phyloP scores from a whole-genome alignment of 805 yeast species.

The Schizosaccharomyces osmophilus region DNA sequence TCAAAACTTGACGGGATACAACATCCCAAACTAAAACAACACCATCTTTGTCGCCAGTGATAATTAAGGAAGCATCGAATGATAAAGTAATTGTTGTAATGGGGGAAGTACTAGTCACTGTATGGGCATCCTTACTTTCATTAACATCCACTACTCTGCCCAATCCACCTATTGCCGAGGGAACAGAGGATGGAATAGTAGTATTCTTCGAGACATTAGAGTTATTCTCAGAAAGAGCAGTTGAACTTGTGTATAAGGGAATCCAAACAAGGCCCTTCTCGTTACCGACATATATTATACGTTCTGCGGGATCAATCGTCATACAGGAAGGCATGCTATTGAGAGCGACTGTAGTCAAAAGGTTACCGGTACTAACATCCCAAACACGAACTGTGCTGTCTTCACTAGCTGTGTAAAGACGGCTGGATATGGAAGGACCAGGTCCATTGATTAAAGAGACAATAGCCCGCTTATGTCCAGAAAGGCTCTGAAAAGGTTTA shows the following conservation, averaged over 20 bases:
- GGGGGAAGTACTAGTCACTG: slow-evolving; percentile 2
- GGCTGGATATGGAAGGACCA: slow-evolving; percentile 1
- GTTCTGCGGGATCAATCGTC: slow-evolving; percentile 49
- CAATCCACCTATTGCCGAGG: not conserved
- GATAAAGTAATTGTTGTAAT: slow-evolving; percentile 35
- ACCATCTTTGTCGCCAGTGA: slow-evolving; percentile 53
- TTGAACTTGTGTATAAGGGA: slow-evolving; percentile 11
- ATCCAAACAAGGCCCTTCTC: slow-evolving; percentile 22
- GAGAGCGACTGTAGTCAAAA: slow-evolving; percentile 46
- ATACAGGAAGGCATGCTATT: slow-evolving; percentile 32
- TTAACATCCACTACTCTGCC: not conserved
- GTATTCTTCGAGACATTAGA: not conserved
- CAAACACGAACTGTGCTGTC: slow-evolving; percentile 43
- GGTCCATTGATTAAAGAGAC: not conserved
- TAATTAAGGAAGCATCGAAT: slow-evolving; percentile 46
- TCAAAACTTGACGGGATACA: slow-evolving; percentile 14
- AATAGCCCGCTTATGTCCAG: slow-evolving; percentile 2
- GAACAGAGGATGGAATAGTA: not conserved
- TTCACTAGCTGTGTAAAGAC: slow-evolving; percentile 3
- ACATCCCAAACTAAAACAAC: slow-evolving; percentile 38
- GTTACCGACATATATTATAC: slow-evolving; percentile 54
- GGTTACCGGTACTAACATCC: slow-evolving; percentile 22
- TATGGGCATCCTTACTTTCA: not conserved
- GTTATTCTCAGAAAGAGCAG: slow-evolving; percentile 22
- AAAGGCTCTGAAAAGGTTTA: not conserved